Base-by-base conservation (phyloP, 108 stramenopile genomes). In the Conticribra guillardii region DNA sequence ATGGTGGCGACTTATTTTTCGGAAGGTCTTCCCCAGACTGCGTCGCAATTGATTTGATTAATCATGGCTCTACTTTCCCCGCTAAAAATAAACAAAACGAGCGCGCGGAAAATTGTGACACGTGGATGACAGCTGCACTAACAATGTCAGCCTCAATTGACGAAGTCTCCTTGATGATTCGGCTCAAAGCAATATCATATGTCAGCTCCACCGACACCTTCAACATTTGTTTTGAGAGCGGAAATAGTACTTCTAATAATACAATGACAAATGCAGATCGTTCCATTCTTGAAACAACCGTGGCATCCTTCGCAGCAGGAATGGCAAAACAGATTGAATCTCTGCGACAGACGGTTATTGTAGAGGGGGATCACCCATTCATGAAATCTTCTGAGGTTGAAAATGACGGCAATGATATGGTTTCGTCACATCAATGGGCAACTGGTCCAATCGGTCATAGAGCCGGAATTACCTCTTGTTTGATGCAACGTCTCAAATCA, bases 291-390 rank as follows among this genome's bases (percentile, higher is more conserved):
- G 89, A 92, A 73, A 87, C 90, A 3, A 89, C 94, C 23, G 81
- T 92, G 21, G 85, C 85, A n/a, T 87, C 89, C 24, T 95, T 91
- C 69, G 84, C 86, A 1, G 89, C 89, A 0, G 88, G 89, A 5
- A 92, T 89, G 44, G 89, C 87, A 3, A 89, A 78, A 47, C 89
- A 95, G 55, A 71, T 95, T 59, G 91, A 95, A 53, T 84, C 90
- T 8, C 72, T 94, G 33, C 73, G 89, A 28, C 79, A 88, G 60
- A 69, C 87, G 54, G 81, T 87, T 1, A 56, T 26, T 14, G 50
- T 58, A 5, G 74, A 66, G 34, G 67, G 69, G 15, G 76, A 84
- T 34, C 60, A 65, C 50, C 68, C 69, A 8, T 54, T 73, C 22
- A 45, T 67, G 21, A 32, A 8, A 4, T 28, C 7, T 22, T 54